Percentiles rank a stretch among this genome's conserved stretches.
Evolutionary conservation across 2,329 filamentous ascomycete genomes (phyloP).

Genomic region (Cadophora sp.): DNA sequence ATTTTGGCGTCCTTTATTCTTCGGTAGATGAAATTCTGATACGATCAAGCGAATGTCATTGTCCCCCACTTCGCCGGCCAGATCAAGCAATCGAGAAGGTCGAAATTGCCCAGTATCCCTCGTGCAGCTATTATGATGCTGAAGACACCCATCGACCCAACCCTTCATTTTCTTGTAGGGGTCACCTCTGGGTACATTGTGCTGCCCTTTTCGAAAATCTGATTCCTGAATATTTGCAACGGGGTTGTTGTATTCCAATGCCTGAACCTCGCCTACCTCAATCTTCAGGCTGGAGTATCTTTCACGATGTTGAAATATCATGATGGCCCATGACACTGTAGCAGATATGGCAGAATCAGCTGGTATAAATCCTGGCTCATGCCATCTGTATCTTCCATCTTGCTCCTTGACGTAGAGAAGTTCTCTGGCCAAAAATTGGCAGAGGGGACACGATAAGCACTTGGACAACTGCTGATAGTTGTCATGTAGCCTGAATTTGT

Average conservation of each 20-base stretch:
- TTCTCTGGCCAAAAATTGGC: neutral
- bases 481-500: neutral
- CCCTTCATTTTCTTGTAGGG: neutral
- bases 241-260: neutral
- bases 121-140: neutral
- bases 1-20: neutral
- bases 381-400: neutral
- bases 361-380: neutral
- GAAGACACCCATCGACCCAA: neutral
- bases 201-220: neutral
- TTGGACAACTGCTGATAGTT: neutral
- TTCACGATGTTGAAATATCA: neutral
- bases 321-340: neutral
- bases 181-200: neutral
- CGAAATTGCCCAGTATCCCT: neutral
- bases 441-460: neutral
- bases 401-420: neutral
- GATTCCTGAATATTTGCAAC: neutral
- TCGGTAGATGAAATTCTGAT: neutral
- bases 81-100: neutral
- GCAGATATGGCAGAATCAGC: neutral
- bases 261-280: neutral
- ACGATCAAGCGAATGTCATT: neutral
- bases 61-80: neutral
- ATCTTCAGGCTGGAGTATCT: neutral